Evolutionary conservation across 106 monocot genomes (phyloP).

Genomic region (Alisma plantagoaquatica): DNA sequence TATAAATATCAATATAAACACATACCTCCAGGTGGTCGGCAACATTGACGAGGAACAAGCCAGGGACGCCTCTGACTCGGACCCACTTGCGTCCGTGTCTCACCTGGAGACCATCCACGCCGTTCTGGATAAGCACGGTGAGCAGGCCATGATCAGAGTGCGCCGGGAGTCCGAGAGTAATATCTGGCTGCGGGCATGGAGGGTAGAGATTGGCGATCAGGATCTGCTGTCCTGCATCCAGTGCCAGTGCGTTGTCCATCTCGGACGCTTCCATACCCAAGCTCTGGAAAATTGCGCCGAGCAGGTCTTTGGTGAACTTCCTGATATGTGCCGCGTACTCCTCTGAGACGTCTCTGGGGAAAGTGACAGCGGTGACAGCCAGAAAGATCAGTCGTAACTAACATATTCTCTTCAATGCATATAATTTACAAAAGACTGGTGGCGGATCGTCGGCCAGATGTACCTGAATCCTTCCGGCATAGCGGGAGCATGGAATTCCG

Average conservation of each 20-base stretch:
- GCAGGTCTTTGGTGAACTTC: slow-evolving; percentile 23
- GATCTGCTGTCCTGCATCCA: slow-evolving; percentile 26
- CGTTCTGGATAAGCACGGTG: slow-evolving; percentile 54
- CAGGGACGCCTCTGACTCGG: slow-evolving; percentile 24
- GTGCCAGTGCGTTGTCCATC: slow-evolving; percentile 24
- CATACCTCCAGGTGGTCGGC: slow-evolving; percentile 75
- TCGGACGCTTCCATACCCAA: slow-evolving; percentile 31
- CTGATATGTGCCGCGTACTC: slow-evolving; percentile 28
- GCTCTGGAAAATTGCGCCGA: slow-evolving; percentile 36
- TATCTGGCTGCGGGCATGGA: slow-evolving; percentile 38
- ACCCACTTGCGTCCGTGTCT: slow-evolving; percentile 44
- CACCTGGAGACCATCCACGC: slow-evolving; percentile 49
- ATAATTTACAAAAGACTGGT: not conserved
- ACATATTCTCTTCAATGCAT: too few species aligned
- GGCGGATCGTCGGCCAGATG: not conserved
- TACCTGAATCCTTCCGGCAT: slow-evolving; percentile 53
- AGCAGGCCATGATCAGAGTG: slow-evolving; percentile 74
- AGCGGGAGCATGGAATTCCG: slow-evolving; percentile 33
- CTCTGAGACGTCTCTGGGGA: slow-evolving; percentile 21
- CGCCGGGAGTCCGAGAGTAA: slow-evolving; percentile 31
- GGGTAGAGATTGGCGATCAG: slow-evolving; percentile 39
- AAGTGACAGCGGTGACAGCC: not conserved
- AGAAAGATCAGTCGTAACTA: not conserved
- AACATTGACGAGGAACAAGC: slow-evolving; percentile 46
- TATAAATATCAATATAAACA: too few species aligned